These are phyloP conservation scores for Pythium periplocum DNA, from an alignment of 352 stramenopile genomes.

Conservation along the genomic window DNA sequence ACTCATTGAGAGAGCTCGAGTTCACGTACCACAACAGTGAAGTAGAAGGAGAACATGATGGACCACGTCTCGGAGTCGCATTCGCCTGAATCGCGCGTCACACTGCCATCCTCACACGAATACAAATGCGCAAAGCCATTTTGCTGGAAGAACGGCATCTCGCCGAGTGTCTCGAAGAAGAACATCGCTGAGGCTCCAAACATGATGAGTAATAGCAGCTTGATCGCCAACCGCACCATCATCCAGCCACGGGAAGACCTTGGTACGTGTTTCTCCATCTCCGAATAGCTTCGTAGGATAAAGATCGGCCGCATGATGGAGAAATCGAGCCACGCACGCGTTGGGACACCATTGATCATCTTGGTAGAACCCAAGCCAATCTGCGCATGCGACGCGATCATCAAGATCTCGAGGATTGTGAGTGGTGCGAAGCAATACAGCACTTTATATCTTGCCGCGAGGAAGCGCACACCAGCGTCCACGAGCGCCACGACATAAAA, in stretches of 20 bases:
- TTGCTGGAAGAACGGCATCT: slow-evolving; percentile 69
- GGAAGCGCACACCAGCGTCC: slow-evolving; percentile 73
- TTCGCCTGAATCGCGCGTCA: slow-evolving; percentile 41
- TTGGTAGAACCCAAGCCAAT: slow-evolving; percentile 72
- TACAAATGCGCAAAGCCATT: slow-evolving; percentile 85
- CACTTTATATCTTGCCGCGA: slow-evolving; percentile 75
- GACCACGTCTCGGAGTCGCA: slow-evolving; percentile 74
- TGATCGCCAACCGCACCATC: slow-evolving; percentile 73
- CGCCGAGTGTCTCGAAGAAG: slow-evolving; percentile 83
- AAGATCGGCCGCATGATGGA: slow-evolving; percentile 81
- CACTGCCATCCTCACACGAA: slow-evolving; percentile 45
- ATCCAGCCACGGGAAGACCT: slow-evolving; percentile 71
- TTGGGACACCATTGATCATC: slow-evolving; percentile 44
- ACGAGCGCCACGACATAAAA: slow-evolving; percentile 58
- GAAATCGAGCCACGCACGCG: slow-evolving; percentile 80
- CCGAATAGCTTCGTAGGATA: slow-evolving; percentile 75
- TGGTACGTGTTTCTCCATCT: slow-evolving; percentile 79
- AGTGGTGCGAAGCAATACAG: slow-evolving; percentile 71
- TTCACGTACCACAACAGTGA: slow-evolving; percentile 73
- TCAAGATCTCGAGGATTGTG: slow-evolving; percentile 70
- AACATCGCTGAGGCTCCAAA: slow-evolving; percentile 80
- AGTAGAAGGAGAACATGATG: slow-evolving; percentile 88
- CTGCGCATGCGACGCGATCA: slow-evolving; percentile 65
- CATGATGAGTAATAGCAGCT: slow-evolving; percentile 80
- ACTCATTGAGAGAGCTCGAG: background rate